A percentile compares a stretch with the other conserved stretches of the same genome.
Conservation (phyloP, 177 flowering plant species). For the Telopea speciosissima region DNA sequence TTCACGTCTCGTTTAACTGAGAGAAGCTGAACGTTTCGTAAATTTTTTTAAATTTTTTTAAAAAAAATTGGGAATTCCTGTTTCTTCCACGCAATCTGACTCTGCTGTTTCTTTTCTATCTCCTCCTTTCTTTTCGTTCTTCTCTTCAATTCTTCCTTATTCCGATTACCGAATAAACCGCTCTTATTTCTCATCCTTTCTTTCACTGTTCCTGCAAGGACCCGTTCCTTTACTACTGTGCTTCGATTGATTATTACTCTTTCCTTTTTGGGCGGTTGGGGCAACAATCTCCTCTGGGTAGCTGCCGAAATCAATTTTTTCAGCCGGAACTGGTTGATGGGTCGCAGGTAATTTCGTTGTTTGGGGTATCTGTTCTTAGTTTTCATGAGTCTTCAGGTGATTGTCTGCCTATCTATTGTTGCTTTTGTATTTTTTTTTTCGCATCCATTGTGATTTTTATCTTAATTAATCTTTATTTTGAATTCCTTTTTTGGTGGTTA, state of each 20-base stretch:
- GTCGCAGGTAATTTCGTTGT: constrained; percentile 2
- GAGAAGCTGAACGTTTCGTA: neutral
- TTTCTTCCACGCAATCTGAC: neutral
- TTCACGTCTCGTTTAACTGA: neutral
- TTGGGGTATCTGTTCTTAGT: neutral
- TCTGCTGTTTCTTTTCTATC: neutral
- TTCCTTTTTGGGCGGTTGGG: neutral
- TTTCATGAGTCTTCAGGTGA: neutral
- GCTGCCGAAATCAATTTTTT: neutral
- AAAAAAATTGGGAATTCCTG: neutral
- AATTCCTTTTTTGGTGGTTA: neutral
- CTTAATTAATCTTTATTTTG: neutral
- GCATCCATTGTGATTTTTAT: neutral
- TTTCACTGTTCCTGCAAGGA: neutral
- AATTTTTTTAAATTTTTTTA: no score
- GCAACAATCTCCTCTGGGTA: neutral
- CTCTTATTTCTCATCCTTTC: neutral
- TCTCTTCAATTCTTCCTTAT: neutral
- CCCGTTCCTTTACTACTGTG: neutral
- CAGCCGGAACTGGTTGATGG: neutral
- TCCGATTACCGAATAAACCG: neutral
- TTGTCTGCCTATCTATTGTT: neutral
- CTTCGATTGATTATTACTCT: neutral
- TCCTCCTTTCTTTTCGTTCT: neutral
- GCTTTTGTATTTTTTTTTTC: neutral